Base-by-base conservation (phyloP, 1,284 basidiomycete genomes). In the Serendipita sp. region DNA sequence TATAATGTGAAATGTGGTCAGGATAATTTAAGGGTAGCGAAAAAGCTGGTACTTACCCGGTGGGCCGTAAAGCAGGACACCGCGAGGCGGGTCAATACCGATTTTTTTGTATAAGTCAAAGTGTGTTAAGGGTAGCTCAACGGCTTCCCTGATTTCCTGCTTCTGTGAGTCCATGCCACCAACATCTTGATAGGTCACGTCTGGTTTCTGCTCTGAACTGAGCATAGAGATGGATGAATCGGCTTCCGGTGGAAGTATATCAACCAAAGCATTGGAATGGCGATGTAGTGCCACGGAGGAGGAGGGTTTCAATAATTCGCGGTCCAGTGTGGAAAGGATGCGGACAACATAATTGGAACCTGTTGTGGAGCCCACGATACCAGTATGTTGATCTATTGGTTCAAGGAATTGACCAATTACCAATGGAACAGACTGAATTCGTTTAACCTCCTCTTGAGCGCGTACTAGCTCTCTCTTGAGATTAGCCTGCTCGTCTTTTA, bases 371-470 rank as follows among this genome's bases (percentile, higher is more conserved):
- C 95, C 96, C 22, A 99, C 96, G 67, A 99, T 99, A 65, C 90
- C 94, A 22, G 95, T 93, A 71, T 90, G 87, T 73, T 98, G 92
- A 78, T 99, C 96, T 73, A 99, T 98, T 62, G 96, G 91, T 75
- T 99, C 96, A 49, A 99, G 83, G 79, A 99, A 99, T 74, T 99
- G 96, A 61, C 96, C 96, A 69, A 99, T 99, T 70, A 99, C 96
- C n/a, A 99, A 85, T 0, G 96, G 96, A 2, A 99, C 96, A 60
- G 91, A 93, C 77, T 99, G 94, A 72, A 99, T 99, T 63, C 96
- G 88, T 77, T 98, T 98, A 69, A 99, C 96, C 77, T 99, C 96
- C 74, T 99, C 96, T 71, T 99, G 95, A 0, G 96, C 96, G 65
- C 96, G 89, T 67, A 99, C 89, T 64, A 99, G 87, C 76, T 99